Conservation (phyloP, 2,329 filamentous ascomycete species). For the Pseudogymnoascus sp. region DNA sequence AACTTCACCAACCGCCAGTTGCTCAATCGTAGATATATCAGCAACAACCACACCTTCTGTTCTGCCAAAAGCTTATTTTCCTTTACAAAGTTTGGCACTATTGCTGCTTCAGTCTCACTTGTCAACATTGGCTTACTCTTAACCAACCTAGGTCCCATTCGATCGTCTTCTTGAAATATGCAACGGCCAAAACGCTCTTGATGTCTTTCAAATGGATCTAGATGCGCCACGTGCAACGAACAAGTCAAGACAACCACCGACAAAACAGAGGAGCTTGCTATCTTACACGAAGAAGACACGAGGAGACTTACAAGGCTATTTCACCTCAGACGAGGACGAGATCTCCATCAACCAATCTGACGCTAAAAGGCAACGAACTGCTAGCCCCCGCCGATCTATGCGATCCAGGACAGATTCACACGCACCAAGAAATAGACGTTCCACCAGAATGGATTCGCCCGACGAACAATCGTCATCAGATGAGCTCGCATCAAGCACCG, state of each 20-base stretch:
- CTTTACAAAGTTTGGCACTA: background rate
- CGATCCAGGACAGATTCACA: background rate
- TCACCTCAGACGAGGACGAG: background rate
- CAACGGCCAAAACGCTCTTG: constrained; percentile 40
- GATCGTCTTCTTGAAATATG: constrained; percentile 37
- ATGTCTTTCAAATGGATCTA: constrained; percentile 30
- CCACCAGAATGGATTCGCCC: background rate
- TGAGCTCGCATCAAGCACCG: background rate
- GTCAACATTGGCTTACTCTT: background rate
- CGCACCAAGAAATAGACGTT: background rate
- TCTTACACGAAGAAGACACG: background rate
- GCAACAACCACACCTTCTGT: background rate
- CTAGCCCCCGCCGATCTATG: background rate
- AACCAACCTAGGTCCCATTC: constrained; percentile 35
- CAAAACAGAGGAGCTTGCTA: constrained; percentile 14
- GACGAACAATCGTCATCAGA: background rate
- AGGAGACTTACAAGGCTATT: background rate
- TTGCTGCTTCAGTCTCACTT: background rate
- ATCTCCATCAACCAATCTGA: background rate
- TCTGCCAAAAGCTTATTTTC: background rate
- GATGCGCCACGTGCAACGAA: constrained; percentile 11
- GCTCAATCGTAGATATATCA: background rate
- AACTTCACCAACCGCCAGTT: background rate
- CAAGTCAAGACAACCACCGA: constrained; percentile 6
- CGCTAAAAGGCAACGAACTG: background rate